Evolutionary conservation across 78 protist species (phyloP).

Genomic region (Dictyostelium firmibasis): DNA sequence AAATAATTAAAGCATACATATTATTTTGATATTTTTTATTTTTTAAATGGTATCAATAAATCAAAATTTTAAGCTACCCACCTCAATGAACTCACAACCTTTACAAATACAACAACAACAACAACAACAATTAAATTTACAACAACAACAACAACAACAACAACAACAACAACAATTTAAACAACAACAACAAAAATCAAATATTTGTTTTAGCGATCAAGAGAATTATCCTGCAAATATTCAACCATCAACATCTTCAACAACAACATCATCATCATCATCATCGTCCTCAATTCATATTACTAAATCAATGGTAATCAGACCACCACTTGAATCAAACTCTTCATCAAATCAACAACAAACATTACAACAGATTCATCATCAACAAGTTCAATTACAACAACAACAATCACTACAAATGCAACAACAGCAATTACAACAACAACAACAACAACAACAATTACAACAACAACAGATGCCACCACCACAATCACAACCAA

Average conservation of each 20-base stretch:
- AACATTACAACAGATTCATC: background rate
- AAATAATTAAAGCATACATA: too few relatives aligned
- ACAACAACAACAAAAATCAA: background rate
- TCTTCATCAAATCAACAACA: background rate
- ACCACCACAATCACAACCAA: slow-evolving; percentile 41
- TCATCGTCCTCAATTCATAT: slow-evolving; percentile 1
- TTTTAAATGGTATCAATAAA: background rate
- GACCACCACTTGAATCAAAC: background rate
- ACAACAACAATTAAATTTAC: background rate
- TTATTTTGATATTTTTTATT: background rate
- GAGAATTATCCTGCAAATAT: slow-evolving; percentile 7
- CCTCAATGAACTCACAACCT: background rate
- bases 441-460: background rate
- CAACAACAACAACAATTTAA: background rate
- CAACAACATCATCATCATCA: background rate
- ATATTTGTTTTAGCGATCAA: slow-evolving; percentile 10
- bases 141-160: background rate
- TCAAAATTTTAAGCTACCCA: slow-evolving; percentile 11
- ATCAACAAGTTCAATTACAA: background rate
- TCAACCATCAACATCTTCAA: background rate
- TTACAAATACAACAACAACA: slow-evolving; percentile 2
- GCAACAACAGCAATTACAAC: background rate
- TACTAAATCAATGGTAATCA: slow-evolving; percentile 62
- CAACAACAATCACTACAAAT: background rate
- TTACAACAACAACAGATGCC: background rate